These are phyloP conservation scores for Ganoderma sp. DNA, from an alignment of 1,284 basidiomycete species.

Conservation along the genomic window DNA sequence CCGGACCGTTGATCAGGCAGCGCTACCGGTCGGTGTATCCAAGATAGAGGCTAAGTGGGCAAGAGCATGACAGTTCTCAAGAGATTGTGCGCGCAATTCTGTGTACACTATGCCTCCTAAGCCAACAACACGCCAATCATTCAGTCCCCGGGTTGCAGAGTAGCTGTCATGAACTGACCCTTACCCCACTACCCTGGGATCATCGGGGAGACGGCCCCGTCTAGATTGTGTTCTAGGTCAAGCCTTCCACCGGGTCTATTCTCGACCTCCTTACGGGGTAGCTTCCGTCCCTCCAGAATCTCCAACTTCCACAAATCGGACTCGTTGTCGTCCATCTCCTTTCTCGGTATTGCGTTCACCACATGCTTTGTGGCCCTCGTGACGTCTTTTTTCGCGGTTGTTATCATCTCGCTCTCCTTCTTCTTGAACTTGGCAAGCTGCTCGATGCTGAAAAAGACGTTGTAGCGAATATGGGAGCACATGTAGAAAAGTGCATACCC, in stretches of 20 bases:
- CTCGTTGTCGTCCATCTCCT: not conserved
- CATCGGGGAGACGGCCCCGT: not conserved
- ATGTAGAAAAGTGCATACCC: slow-evolving; percentile 44
- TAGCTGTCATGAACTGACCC: not conserved
- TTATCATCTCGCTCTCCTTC: slow-evolving; percentile 40
- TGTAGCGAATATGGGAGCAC: not conserved
- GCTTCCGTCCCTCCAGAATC: slow-evolving; percentile 30
- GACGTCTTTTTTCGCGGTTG: slow-evolving; percentile 40
- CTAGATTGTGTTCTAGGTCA: not conserved
- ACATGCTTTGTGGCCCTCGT: slow-evolving; percentile 15
- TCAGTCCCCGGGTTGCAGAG: not conserved
- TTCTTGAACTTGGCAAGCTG: slow-evolving; percentile 54
- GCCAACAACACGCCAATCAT: not conserved
- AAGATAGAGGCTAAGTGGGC: slow-evolving; percentile 67
- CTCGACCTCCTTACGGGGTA: not conserved
- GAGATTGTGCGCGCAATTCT: not conserved
- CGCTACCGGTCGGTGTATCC: slow-evolving; percentile 68
- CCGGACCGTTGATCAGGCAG: slow-evolving; percentile 48
- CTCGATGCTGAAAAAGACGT: slow-evolving; percentile 48
- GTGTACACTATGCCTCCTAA: slow-evolving; percentile 16
- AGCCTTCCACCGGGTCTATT: not conserved
- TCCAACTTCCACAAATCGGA: slow-evolving; percentile 21
- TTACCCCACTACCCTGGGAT: not conserved
- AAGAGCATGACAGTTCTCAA: slow-evolving; percentile 53
- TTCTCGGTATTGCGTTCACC: not conserved